A percentile compares a stretch with the other conserved stretches of the same genome.
phyloP scores from a whole-genome alignment of 257 asterid genomes.

The Solanum chiquidenum region DNA sequence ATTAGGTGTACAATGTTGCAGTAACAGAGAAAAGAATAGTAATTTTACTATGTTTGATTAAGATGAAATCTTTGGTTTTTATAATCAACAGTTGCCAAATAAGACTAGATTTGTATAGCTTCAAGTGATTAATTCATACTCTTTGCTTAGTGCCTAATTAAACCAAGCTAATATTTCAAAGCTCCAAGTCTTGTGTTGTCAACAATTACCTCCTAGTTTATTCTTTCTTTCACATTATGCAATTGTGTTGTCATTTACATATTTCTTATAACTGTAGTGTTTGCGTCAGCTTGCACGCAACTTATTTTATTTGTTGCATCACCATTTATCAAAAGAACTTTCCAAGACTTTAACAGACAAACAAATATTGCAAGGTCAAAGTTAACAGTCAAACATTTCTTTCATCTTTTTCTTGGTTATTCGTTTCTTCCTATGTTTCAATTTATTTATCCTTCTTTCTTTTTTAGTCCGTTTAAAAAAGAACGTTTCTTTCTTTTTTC shows the following conservation, averaged over 20 bases:
- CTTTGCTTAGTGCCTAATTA: neutral
- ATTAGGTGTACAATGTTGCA: neutral
- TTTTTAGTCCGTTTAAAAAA: neutral
- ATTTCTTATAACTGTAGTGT: neutral
- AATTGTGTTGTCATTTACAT: neutral
- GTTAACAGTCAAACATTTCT: neutral
- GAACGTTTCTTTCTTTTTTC: too few relatives aligned
- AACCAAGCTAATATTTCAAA: neutral
- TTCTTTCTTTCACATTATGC: neutral
- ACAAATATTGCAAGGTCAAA: neutral
- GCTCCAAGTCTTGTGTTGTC: neutral
- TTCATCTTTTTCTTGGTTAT: neutral
- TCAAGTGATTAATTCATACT: neutral
- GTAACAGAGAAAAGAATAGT: neutral
- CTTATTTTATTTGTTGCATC: neutral
- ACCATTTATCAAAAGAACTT: neutral
- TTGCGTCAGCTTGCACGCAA: neutral
- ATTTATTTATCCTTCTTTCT: neutral
- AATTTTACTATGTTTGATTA: neutral
- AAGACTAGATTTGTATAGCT: neutral
- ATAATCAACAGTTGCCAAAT: neutral
- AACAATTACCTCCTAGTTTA: neutral
- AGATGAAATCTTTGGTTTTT: neutral
- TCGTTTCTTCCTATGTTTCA: neutral
- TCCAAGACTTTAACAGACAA: neutral